Evolutionary conservation across 805 yeast species (phyloP), one percentile per base, ranked within the genome.

Genomic region (Barnettozyma salicaria): DNA sequence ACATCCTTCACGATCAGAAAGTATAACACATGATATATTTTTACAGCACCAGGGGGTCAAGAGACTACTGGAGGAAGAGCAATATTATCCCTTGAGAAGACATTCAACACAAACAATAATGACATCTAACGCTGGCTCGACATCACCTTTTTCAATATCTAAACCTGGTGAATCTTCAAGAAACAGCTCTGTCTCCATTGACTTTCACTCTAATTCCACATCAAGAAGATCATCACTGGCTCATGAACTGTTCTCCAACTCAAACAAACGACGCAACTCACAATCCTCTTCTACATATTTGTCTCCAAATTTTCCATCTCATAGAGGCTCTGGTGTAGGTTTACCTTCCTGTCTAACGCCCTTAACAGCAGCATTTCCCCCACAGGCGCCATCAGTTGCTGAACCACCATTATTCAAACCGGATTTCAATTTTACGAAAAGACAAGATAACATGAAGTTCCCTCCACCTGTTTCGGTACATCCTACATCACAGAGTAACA

Each of bases 161-260:
- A 54, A 55, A 42, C 48, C 61, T n/a, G 34, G 27, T 18, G 37
- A 30, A 8, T 61, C 61, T 11, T 60, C 67, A 13, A 53, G 73
- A 42, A 61, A 65, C 45, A 63, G 65, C 42, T 65, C 70, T 4
- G 59, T 67, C 27, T 60, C 68, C 1, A 53, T 60, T 25, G 61
- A 37, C 38, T 49, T 44, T 21, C 38, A 30, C 19, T 34, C 40
- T 9, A 52, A 49, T 34, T 56, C 65, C 9, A 53, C 56, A 6
- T 60, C 66, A 36, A 56, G 73, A 46, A 59, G 70, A 36, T 63
- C 70, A 7, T 63, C 69, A 4, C 46, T 65, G 31, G 70, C 68
- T 4, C 70, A 64, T 7, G 73, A 68, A 40, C 53, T 64, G 34
- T 66, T 65, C 53, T 69, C 70, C 6, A 64, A 60, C 42, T 13